Evolutionary conservation across 2,329 filamentous ascomycete species (phyloP).

Genomic region (Fusarium sp.): DNA sequence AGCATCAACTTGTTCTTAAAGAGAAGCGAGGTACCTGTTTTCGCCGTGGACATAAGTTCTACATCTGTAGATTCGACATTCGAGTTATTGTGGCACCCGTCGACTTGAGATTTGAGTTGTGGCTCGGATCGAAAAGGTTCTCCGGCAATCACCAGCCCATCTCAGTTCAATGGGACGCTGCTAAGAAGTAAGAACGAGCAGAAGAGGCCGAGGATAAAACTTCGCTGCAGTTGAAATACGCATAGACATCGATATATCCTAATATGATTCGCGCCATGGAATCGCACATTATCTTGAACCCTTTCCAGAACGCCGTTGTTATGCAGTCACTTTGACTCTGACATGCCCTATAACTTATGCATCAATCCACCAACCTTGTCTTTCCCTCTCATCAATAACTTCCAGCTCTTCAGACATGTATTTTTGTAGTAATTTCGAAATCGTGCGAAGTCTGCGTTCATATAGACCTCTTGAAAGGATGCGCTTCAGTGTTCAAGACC

Average conservation of each 20-base stretch:
- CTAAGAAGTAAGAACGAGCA: background rate
- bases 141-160: constrained; percentile 38
- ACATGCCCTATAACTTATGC: constrained; percentile 14
- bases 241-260: constrained; percentile 31
- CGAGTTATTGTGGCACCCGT: constrained; percentile 65
- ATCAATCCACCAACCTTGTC: background rate
- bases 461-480: constrained; percentile 64
- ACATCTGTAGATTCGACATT: constrained; percentile 59
- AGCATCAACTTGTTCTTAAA: constrained; percentile 53
- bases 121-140: constrained; percentile 47
- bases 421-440: constrained; percentile 3
- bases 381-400: constrained; percentile 1
- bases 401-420: background rate
- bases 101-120: constrained; percentile 61
- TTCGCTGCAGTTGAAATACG: constrained; percentile 12
- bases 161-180: constrained; percentile 34
- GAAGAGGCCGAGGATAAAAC: background rate
- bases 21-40: constrained; percentile 52
- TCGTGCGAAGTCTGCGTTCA: constrained; percentile 2
- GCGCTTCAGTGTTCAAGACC: constrained; percentile 73
- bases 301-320: constrained; percentile 33
- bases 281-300: constrained; percentile 23
- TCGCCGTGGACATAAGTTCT: constrained; percentile 52
- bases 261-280: constrained; percentile 11
- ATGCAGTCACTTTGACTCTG: constrained; percentile 10